A percentile compares a stretch with the other conserved stretches of the same genome.
Conservation (phyloP, 495 filamentous ascomycete species). For the Hypoxylon rickii region DNA sequence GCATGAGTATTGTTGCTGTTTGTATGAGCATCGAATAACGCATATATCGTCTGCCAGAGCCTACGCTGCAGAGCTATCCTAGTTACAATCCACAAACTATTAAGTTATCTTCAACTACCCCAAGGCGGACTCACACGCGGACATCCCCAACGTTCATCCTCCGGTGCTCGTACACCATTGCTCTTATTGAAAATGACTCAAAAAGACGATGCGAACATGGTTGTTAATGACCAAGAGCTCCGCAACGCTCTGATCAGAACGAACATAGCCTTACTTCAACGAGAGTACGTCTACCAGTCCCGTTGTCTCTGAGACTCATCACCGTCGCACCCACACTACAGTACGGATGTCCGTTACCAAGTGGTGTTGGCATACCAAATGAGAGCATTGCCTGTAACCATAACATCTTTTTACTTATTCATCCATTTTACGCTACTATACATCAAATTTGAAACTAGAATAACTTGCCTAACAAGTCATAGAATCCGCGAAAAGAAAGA, state of each 20-base stretch:
- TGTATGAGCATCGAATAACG: neutral
- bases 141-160: slow-evolving; percentile 16
- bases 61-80: too few species aligned
- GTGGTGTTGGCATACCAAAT: neutral
- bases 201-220: slow-evolving; percentile 7
- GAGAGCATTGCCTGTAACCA: neutral
- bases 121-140: slow-evolving; percentile 8
- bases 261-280: slow-evolving; percentile 30
- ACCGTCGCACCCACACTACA: too few species aligned
- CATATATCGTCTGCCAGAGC: too few species aligned
- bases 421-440: neutral
- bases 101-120: slow-evolving; percentile 1
- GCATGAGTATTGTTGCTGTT: slow-evolving; percentile 2
- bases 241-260: slow-evolving; percentile 30
- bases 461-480: too few species aligned
- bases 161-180: neutral
- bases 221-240: slow-evolving; percentile 24
- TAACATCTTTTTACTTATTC: neutral
- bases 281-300: slow-evolving; percentile 22
- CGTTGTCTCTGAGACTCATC: too few species aligned
- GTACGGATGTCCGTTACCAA: too few species aligned
- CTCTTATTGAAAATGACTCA: slow-evolving; percentile 20
- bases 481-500: slow-evolving; percentile 33
- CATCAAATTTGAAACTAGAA: too few species aligned
- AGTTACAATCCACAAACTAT: neutral